These are phyloP conservation scores for Fomitopsis serialis DNA, from an alignment of 768 basidiomycete genomes.

Conservation along the genomic window DNA sequence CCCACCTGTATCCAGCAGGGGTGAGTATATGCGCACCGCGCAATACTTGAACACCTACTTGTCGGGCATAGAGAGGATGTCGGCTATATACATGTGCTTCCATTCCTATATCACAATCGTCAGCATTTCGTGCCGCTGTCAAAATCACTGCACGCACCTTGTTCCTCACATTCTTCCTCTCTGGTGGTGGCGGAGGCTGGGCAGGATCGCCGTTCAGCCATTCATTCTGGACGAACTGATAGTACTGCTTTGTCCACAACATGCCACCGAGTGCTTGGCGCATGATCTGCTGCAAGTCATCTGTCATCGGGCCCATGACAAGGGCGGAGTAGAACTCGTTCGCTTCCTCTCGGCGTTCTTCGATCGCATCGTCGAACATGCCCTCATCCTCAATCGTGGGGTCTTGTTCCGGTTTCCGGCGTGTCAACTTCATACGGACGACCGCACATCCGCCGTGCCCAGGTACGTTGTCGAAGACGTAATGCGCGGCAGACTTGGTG, in stretches of 20 bases:
- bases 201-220: constrained; percentile 96
- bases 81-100: constrained; percentile 93
- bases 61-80: constrained; percentile 98
- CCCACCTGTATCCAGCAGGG: constrained; percentile 57
- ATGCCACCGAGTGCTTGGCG: constrained; percentile 94
- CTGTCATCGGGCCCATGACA: constrained; percentile 77
- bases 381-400: constrained; percentile 82
- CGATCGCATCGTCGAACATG: constrained; percentile 81
- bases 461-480: constrained; percentile 81
- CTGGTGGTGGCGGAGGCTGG: constrained; percentile 91
- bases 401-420: constrained; percentile 67
- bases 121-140: background rate
- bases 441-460: constrained; percentile 91
- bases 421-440: constrained; percentile 89
- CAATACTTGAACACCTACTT: constrained; percentile 49
- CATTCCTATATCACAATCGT: constrained; percentile 57
- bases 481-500: constrained; percentile 93
- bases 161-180: constrained; percentile 81
- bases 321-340: constrained; percentile 92
- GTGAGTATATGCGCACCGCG: background rate
- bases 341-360: constrained; percentile 87
- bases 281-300: constrained; percentile 95
- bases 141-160: constrained; percentile 39
- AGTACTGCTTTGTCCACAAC: constrained; percentile 99
- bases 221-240: constrained; percentile 92